Evolutionary conservation across 2,329 filamentous ascomycete genomes (phyloP).

Genomic region (Diaporthe vaccinii): DNA sequence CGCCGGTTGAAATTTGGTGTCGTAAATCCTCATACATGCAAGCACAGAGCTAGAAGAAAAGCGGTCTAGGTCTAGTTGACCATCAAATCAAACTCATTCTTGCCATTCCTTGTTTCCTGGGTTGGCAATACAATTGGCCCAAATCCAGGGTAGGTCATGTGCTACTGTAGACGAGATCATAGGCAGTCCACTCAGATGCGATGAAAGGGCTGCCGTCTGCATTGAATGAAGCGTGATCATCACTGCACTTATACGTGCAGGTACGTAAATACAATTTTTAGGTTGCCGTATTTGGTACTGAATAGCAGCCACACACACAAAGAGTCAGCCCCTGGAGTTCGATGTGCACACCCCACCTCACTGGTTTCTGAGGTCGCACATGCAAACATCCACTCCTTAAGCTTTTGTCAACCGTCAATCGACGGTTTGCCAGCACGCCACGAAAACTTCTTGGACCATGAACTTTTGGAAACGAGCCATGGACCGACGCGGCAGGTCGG

Average conservation of each 20-base stretch:
- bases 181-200: no score
- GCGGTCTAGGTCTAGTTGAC: no score
- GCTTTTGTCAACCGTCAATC: not conserved
- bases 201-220: not conserved
- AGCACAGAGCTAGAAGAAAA: no score
- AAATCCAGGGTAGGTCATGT: not conserved
- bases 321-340: not conserved
- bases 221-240: not conserved
- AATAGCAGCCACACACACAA: slow-evolving; percentile 9
- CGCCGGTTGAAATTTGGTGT: not conserved
- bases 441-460: not conserved
- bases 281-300: not conserved
- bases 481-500: not conserved
- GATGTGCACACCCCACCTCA: not conserved
- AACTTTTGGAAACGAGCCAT: not conserved
- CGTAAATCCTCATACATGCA: not conserved
- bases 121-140: not conserved
- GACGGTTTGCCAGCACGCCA: not conserved
- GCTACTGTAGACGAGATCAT: not conserved
- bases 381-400: not conserved
- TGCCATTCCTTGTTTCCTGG: not conserved
- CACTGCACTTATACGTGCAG: not conserved
- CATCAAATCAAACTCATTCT: not conserved
- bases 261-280: not conserved
- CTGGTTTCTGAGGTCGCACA: not conserved